Evolutionary conservation across 257 asterid species (phyloP), one percentile per base, ranked within the genome.

Genomic region (Fraxinus anomala): DNA sequence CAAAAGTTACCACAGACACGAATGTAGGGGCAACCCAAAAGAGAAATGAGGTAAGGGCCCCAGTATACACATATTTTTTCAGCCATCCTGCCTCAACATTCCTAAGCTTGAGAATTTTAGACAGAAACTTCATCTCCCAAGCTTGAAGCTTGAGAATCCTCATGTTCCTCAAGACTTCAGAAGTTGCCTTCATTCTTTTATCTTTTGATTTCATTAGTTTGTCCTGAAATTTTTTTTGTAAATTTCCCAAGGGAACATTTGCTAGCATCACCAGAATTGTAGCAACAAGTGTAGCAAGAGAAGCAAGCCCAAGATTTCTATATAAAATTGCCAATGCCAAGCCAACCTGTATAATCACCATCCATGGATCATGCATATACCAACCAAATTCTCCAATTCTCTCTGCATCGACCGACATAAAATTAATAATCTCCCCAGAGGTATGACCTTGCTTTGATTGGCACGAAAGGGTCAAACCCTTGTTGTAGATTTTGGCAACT

Each of bases 331-430:
- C 63, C 67, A 92, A 82, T 0, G 99, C 99, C 66, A 94, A 74
- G 33, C 63, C 84, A 6, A 94, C 89, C 73, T 94, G 96, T 39
- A 94, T 0, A 30, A 88, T 1, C 49, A 91, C 92, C 90, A 86
- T 82, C 99, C 99, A 94, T 1, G 97, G 90, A 77, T 89, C 96
- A 83, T 94, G 97, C 86, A 94, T 61, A 67, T 90, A 94, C 99
- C 97, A 92, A 47, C 91, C 85, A 31, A 92, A 94, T 5, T 90
- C 97, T 10, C 94, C 92, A 42, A 94, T 87, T 82, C 96, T 84
- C 83, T 91, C 97, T 0, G 96, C 99, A 81, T 92, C 99, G 26
- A 94, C 93, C 0, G 96, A 77, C 99, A 94, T 94, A 56, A 84
- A 85, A 83, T 94, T 94, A 71, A 92, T 91, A 24, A 94, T 92